phyloP scores from a whole-genome alignment of 495 filamentous ascomycete genomes.

The Penicillium goetzii region DNA sequence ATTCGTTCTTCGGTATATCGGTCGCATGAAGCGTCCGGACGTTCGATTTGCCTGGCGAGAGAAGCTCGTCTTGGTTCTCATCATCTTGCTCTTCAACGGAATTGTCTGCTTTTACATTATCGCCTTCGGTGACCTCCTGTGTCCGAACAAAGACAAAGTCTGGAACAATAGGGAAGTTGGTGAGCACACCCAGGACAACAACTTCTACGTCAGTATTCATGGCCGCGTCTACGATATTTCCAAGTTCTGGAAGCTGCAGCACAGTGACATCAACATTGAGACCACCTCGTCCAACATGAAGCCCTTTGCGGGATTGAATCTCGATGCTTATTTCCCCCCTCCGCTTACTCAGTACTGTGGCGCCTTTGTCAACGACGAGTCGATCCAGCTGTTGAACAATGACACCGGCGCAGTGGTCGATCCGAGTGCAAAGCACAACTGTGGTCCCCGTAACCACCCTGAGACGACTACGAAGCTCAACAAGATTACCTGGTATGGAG shows the following conservation, averaged over 20 bases:
- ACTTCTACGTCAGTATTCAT: conserved; percentile 88
- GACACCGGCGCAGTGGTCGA: conserved; percentile 54
- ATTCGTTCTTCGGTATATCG: conserved; percentile 74
- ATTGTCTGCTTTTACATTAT: conserved; percentile 92
- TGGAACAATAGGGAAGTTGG: conserved; percentile 77
- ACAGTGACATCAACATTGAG: conserved; percentile 67
- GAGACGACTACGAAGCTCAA: conserved; percentile 59
- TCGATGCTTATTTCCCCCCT: conserved; percentile 82
- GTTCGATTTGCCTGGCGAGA: conserved; percentile 97
- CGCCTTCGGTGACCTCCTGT: conserved; percentile 79
- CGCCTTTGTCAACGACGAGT: conserved; percentile 60
- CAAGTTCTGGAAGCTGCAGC: conserved; percentile 81
- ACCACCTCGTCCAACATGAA: conserved; percentile 71
- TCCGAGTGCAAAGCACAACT: conserved; percentile 63
- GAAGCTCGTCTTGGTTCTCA: conserved; percentile 78
- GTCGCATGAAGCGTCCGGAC: conserved; percentile 96
- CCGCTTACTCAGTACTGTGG: conserved; percentile 77
- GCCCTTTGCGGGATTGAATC: conserved; percentile 72
- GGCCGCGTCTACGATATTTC: conserved; percentile 92
- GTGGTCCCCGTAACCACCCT: conserved; percentile 59
- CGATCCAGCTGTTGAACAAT: conserved; percentile 61
- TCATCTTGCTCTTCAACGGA: conserved; percentile 85
- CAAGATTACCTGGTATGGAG: conserved; percentile 73
- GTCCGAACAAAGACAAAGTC: conserved; percentile 88
- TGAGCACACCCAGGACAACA: conserved; percentile 68